Conservation (phyloP, 2,329 filamentous ascomycete species). For the Zymoseptoria ardabiliae region DNA sequence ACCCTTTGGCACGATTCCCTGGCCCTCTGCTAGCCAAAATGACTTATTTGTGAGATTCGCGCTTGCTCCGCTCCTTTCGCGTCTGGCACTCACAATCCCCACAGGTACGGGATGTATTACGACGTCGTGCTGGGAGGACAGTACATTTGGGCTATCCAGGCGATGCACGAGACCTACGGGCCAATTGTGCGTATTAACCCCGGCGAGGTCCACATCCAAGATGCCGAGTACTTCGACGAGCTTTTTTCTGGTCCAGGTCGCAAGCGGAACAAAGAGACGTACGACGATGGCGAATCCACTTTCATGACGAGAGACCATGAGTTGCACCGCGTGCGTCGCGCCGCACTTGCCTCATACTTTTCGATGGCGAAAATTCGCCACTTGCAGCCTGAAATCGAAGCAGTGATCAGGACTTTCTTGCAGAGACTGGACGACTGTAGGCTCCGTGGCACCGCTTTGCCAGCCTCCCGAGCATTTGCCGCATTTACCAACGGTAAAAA, state of each 20-base stretch:
- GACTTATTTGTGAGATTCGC: constrained; percentile 9
- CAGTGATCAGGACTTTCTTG: too few relatives aligned
- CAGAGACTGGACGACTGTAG: too few relatives aligned
- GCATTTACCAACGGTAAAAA: too few relatives aligned
- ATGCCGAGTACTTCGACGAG: constrained; percentile 3
- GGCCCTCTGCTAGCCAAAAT: constrained; percentile 30
- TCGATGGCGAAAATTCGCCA: constrained; percentile 3
- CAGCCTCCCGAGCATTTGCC: too few relatives aligned
- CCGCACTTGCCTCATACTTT: constrained; percentile 7
- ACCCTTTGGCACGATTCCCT: constrained; percentile 29
- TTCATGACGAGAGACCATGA: constrained; percentile 1
- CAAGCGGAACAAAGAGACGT: not conserved
- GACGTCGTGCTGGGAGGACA: constrained; percentile 2
- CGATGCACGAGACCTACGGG: constrained; percentile 5
- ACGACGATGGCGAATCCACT: not conserved
- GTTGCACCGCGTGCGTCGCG: constrained; percentile 1
- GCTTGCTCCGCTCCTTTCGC: too few relatives aligned
- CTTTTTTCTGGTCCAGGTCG: not conserved
- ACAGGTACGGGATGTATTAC: not conserved
- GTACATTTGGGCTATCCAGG: constrained; percentile 10
- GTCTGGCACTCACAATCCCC: too few relatives aligned
- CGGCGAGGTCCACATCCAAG: constrained; percentile 8
- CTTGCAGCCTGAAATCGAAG: not conserved
- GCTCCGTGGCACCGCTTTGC: too few relatives aligned
- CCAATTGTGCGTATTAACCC: constrained; percentile 7